These are phyloP conservation scores for Artemisia argyi DNA, from an alignment of 129 eudicot genomes.

Conservation along the genomic window DNA sequence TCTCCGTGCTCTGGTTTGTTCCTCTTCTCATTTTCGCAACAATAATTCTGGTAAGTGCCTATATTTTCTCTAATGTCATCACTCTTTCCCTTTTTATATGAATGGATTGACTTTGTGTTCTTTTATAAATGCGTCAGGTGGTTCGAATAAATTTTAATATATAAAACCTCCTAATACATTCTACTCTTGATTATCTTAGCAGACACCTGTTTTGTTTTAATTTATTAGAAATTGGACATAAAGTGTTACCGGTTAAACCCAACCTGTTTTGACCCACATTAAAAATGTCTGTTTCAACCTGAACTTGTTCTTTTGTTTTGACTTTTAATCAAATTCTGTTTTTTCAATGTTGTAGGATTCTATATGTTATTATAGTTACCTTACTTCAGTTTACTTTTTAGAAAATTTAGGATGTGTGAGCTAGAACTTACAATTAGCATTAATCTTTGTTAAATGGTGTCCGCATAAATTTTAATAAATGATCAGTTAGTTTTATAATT, in stretches of 20 bases:
- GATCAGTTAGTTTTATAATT: too few relatives aligned
- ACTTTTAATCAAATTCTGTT: too few relatives aligned
- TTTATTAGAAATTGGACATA: not conserved
- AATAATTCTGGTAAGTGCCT: slow-evolving; percentile 65
- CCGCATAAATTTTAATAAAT: too few relatives aligned
- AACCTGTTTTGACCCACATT: too few relatives aligned
- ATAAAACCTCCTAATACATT: too few relatives aligned
- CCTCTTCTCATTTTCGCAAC: slow-evolving; percentile 76
- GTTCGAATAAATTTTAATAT: too few relatives aligned
- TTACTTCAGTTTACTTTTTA: not conserved
- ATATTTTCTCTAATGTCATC: not conserved
- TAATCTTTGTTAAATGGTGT: not conserved
- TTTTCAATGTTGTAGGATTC: not conserved
- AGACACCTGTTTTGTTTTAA: too few relatives aligned
- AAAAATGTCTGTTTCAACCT: not conserved
- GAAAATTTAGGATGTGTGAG: not conserved
- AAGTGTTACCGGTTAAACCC: not conserved
- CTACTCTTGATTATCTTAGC: not conserved
- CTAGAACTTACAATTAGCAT: not conserved
- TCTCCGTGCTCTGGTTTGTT: slow-evolving; percentile 92
- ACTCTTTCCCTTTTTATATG: not conserved
- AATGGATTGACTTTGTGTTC: not conserved
- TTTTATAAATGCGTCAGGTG: slow-evolving; percentile 27
- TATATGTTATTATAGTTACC: not conserved
- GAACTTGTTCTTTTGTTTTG: not conserved